These are phyloP conservation scores for Hypoxylon sp. DNA, from an alignment of 2,329 filamentous ascomycete genomes.

Conservation along the genomic window DNA sequence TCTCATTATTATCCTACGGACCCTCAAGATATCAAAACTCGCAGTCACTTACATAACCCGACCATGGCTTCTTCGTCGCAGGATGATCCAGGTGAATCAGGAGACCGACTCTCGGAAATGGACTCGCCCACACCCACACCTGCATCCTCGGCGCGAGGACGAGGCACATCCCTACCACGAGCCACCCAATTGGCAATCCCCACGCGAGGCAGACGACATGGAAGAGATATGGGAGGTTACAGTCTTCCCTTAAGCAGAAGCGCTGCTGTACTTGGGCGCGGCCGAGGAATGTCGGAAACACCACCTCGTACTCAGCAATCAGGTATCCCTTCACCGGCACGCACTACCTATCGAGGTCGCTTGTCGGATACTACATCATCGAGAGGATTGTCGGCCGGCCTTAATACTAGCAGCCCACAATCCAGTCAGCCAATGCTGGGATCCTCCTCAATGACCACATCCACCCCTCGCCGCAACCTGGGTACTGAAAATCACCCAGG, in stretches of 20 bases:
- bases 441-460: constrained; percentile 35
- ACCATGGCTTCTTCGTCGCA: constrained; percentile 2
- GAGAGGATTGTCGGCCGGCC: constrained; percentile 40
- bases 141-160: background rate
- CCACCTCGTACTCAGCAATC: constrained; percentile 9
- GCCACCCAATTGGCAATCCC: background rate
- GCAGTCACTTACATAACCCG: too few species aligned
- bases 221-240: background rate
- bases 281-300: too few species aligned
- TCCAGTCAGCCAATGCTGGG: constrained; percentile 38
- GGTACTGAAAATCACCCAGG: constrained; percentile 9
- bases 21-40: background rate
- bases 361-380: constrained; percentile 27
- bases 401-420: constrained; percentile 30
- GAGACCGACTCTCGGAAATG: background rate
- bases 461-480: constrained; percentile 14
- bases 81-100: background rate
- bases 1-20: background rate
- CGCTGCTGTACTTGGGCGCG: background rate
- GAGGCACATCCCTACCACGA: background rate
- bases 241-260: constrained; percentile 9
- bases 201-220: too few species aligned
- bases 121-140: background rate
- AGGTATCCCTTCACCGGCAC: constrained; percentile 24
- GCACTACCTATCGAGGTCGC: constrained; percentile 3